Conservation (phyloP, 176 grass and related monocot genomes). For the Bonia amplexicaulis region DNA sequence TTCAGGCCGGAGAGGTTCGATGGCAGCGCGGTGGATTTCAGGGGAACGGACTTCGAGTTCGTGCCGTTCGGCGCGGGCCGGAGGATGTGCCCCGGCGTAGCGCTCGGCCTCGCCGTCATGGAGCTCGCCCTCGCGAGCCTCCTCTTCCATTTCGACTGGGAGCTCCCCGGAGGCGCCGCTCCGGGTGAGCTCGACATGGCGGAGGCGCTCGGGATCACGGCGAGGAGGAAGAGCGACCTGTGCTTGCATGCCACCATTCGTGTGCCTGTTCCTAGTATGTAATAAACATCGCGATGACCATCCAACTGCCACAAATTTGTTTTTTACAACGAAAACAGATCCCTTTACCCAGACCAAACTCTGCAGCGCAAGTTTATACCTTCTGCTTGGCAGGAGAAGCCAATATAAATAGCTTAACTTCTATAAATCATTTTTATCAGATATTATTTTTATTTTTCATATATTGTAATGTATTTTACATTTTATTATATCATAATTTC, state of each 20-base stretch:
- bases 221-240: not conserved
- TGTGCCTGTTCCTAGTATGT: not conserved
- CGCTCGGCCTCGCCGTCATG: constrained; percentile 6
- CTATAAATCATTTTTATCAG: fast-evolving
- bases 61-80: constrained; percentile 33
- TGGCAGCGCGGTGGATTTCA: not conserved
- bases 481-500: too few relatives aligned
- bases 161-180: not conserved
- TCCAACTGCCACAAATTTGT: too few relatives aligned
- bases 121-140: constrained; percentile 29
- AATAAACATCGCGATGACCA: too few relatives aligned
- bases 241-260: not conserved
- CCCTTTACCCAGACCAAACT: too few relatives aligned
- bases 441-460: fast-evolving
- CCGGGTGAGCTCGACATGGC: constrained; percentile 14
- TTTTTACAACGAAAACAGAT: too few relatives aligned
- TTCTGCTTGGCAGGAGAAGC: too few relatives aligned
- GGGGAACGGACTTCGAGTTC: not conserved
- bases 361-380: too few relatives aligned
- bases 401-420: too few relatives aligned
- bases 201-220: constrained; percentile 13
- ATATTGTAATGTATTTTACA: too few relatives aligned
- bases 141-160: constrained; percentile 40
- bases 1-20: constrained; percentile 13
- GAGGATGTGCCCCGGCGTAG: constrained; percentile 24